phyloP scores from a whole-genome alignment of 495 filamentous ascomycete genomes.

The Lichina pygmaea region DNA sequence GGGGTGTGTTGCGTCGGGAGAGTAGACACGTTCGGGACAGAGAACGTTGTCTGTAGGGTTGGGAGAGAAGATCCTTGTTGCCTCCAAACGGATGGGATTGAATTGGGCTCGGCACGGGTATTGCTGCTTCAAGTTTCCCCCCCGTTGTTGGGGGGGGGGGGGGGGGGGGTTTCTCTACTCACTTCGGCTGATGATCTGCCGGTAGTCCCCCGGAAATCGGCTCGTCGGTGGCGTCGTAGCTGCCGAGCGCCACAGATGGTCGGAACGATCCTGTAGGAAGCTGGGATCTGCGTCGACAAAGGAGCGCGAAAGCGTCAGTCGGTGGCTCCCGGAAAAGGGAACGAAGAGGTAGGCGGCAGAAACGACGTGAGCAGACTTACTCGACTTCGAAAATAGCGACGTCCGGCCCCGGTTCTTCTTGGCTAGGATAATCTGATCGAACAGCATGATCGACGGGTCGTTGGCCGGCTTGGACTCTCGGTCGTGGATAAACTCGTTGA shows the following conservation, averaged over 20 bases:
- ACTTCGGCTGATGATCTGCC: slow-evolving; percentile 29
- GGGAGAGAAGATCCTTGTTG: too few relatives aligned
- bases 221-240: slow-evolving; percentile 50
- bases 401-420: slow-evolving; percentile 64
- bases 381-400: slow-evolving; percentile 15
- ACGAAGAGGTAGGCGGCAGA: neutral
- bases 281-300: slow-evolving; percentile 24
- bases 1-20: too few relatives aligned
- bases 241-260: slow-evolving; percentile 83
- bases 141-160: too few relatives aligned
- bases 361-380: neutral
- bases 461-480: slow-evolving; percentile 39
- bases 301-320: slow-evolving; percentile 13
- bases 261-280: slow-evolving; percentile 63
- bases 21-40: neutral
- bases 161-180: slow-evolving; percentile 5
- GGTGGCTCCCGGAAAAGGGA: slow-evolving; percentile 19
- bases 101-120: too few relatives aligned
- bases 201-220: slow-evolving; percentile 44
- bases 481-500: slow-evolving; percentile 92
- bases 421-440: slow-evolving; percentile 84
- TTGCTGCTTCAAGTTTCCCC: too few relatives aligned
- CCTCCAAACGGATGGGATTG: too few relatives aligned
- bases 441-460: slow-evolving; percentile 53
- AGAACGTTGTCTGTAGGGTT: too few relatives aligned